Evolutionary conservation across 2,329 filamentous ascomycete genomes (phyloP), one percentile per base, ranked within the genome.

Genomic region (Daldinia sp.): DNA sequence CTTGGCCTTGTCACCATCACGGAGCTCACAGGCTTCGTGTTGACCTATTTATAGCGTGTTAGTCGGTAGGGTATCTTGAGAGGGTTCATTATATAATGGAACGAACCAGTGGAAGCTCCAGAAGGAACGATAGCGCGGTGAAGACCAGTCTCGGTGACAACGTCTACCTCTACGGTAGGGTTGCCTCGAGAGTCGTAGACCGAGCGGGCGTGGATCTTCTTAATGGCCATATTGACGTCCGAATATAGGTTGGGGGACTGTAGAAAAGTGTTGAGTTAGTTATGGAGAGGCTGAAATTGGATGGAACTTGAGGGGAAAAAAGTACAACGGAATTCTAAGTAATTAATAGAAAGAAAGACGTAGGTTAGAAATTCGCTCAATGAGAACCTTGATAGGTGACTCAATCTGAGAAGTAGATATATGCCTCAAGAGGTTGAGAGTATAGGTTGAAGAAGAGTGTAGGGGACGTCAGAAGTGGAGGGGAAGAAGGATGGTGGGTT

Each of bases 141-240:
- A 73, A 98, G 91, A 80, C 95, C 95, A 78, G 92, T 97, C 87
- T 97, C 93, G 77, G 94, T 98, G 85, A 97, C 92, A 78, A 98
- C 90, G 82, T 98, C 95, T 79, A 98, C 95, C 89, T 98, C 95
- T 80, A 98, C 95, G 81, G 96, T 99, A 79, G 96, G 96, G 91
- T 99, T 99, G 82, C 89, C 89, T 81, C 96, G 95, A 83, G 96
- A 98, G 89, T 99, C 96, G 90, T 95, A 99, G 87, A 99, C 94
- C 80, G 92, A 94, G 81, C 96, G 92, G 80, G 92, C 93, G 89
- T 94, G 92, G 81, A 96, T 89, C 88, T 94, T 95, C 83, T 90
- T 90, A 84, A 96, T 93, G 79, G 92, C 86, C 96, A 99, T 99
- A 75, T 81, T 94, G 84, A 77, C 30, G 41, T 67, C 51, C 65